phyloP scores from a whole-genome alignment of 2,329 filamentous ascomycete genomes.

The Colletotrichum sp. region DNA sequence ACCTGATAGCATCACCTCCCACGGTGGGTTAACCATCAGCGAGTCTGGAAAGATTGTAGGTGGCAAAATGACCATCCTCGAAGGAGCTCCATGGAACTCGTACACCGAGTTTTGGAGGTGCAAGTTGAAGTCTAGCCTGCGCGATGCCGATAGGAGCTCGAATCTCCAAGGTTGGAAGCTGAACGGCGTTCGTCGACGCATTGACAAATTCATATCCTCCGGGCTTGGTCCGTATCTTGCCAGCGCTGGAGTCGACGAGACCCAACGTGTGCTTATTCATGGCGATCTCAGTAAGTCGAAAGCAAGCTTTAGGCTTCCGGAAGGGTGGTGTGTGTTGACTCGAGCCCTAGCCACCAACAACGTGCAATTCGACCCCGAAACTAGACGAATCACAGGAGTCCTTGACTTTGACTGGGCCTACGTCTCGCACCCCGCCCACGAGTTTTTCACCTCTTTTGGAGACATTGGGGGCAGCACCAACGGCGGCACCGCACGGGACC shows the following conservation, averaged over 20 bases:
- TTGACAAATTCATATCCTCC: constrained; percentile 22
- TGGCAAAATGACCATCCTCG: constrained; percentile 18
- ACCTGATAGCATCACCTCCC: constrained; percentile 14
- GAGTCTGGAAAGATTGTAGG: constrained; percentile 18
- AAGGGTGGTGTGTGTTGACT: too few species aligned
- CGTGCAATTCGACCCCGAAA: constrained; percentile 26
- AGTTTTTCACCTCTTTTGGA: constrained; percentile 27
- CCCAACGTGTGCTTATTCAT: constrained; percentile 24
- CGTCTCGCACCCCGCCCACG: constrained; percentile 27
- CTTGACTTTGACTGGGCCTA: constrained; percentile 33
- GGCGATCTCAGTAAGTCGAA: constrained; percentile 30
- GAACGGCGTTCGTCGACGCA: constrained; percentile 8
- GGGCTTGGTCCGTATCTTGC: constrained; percentile 17
- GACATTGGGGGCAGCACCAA: constrained; percentile 16
- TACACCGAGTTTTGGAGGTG: constrained; percentile 22
- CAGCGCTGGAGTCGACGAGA: constrained; percentile 15
- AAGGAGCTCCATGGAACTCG: constrained; percentile 20
- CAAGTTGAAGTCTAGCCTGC: constrained; percentile 13
- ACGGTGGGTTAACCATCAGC: constrained; percentile 27
- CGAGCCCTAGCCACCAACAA: constrained; percentile 23
- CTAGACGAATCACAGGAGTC: constrained; percentile 26
- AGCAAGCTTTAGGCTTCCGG: background rate
- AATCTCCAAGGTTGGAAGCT: constrained; percentile 26
- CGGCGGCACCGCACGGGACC: background rate
- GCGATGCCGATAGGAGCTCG: constrained; percentile 8